Evolutionary conservation across 441 rosid genomes (phyloP).

Genomic region (Brassica balearica): DNA sequence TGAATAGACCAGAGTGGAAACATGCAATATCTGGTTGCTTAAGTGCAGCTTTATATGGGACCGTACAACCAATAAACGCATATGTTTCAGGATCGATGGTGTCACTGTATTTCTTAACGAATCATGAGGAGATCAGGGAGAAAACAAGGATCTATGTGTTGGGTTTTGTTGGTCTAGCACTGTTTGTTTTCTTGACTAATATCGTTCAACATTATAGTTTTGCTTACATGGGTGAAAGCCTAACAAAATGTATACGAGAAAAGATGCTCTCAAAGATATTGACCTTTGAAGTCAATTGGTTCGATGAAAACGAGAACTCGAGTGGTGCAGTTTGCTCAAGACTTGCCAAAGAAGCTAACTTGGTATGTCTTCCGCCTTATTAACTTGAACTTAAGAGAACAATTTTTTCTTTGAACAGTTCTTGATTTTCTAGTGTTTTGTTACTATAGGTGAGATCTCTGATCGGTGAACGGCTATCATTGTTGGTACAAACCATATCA

Average conservation of each 20-base stretch:
- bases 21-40: conserved; percentile 60
- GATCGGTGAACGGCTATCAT: conserved; percentile 69
- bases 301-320: neutral
- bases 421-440: neutral
- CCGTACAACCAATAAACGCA: conserved; percentile 59
- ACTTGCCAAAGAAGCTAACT: conserved; percentile 69
- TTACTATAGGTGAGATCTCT: conserved; percentile 66
- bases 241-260: neutral
- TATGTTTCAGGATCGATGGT: conserved; percentile 65
- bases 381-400: neutral
- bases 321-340: conserved; percentile 42
- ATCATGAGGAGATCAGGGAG: conserved; percentile 57
- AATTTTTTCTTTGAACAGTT: neutral
- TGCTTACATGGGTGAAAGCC: conserved; percentile 56
- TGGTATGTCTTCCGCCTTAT: conserved; percentile 46
- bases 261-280: neutral
- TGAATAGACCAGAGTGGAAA: conserved; percentile 77
- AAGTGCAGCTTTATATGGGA: conserved; percentile 61
- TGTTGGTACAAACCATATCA: conserved; percentile 64
- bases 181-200: conserved; percentile 50
- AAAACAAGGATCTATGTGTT: conserved; percentile 55
- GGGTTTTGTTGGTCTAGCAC: conserved; percentile 56
- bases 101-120: conserved; percentile 58
- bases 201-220: conserved; percentile 66
- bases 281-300: neutral